Base-by-base conservation (phyloP, 164 flowering plant genomes). In the Aristolochia californica region DNA sequence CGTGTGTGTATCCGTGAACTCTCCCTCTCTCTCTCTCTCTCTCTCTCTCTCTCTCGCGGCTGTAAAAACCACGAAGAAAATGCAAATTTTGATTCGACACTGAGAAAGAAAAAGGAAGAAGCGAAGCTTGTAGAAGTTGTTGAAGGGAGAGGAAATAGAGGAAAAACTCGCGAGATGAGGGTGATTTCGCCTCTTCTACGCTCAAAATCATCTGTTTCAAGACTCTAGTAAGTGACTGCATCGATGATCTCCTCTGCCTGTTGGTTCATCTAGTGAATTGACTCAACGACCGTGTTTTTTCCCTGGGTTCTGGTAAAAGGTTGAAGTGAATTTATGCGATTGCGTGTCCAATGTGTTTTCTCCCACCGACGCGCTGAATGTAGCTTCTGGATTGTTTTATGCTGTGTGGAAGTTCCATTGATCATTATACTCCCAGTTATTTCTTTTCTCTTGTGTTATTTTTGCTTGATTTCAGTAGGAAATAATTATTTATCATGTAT, bases 201-300 rank as follows among this genome's bases (percentile, higher is more conserved):
- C 28, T 56, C 75, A 2, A 48, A 66, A 56, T 28, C 74, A 13
- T 74, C 77, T 14, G 43, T 70, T 22, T 49, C 67, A 38, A 59
- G 24, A 34, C 64, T 55, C 49, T 62, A 27, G 74, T 70, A 50
- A 55, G 66, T 27, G 27, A 17, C 43, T 51, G 58, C 38, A 13
- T 54, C 38, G 40, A 34, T 9, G n/a, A 23, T 28, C 49, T 16
- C 20, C 4, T 22, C 22, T 25, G 13, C 17, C 17, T 34, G 13
- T 5, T 23, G 2, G 27, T 24, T 26, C n/a, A 4, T 53, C 27
- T 14, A 13, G 17, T 25, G n/a, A 53, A 24, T 26, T 30, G n/a
- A 21, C 8, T 53, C 43, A 53, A n/a, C 10, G 40, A 9, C 40
- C 7, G 17, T 28, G 17, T 24, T 45, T 7, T 21, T 10, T n/a